phyloP scores from a whole-genome alignment of 495 filamentous ascomycete species.

The Penicillium parvum region DNA sequence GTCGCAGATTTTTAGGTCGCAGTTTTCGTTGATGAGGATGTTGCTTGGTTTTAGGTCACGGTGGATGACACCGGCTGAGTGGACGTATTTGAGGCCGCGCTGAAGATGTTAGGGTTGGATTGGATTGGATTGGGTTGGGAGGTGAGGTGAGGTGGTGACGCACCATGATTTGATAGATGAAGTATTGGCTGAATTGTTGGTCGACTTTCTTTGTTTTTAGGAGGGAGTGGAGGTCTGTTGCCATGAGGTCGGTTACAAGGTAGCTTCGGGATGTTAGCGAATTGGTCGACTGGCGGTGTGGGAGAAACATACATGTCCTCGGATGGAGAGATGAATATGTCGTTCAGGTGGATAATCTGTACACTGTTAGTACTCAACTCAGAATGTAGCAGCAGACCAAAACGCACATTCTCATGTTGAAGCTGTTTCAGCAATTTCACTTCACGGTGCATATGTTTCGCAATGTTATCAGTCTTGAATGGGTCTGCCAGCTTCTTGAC shows the following conservation, averaged over 20 bases:
- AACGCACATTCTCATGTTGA: slow-evolving; percentile 87
- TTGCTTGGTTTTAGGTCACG: slow-evolving; percentile 97
- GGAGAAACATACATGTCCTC: slow-evolving; percentile 80
- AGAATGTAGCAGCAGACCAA: background rate
- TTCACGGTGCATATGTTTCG: slow-evolving; percentile 93
- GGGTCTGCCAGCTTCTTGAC: slow-evolving; percentile 99
- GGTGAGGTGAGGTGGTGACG: background rate
- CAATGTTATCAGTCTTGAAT: slow-evolving; percentile 91
- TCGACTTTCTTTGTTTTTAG: slow-evolving; percentile 90
- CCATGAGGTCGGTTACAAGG: slow-evolving; percentile 95
- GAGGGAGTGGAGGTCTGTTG: slow-evolving; percentile 90
- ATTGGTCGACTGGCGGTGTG: slow-evolving; percentile 16
- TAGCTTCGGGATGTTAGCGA: slow-evolving; percentile 54
- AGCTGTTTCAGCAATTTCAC: slow-evolving; percentile 94
- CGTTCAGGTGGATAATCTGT: slow-evolving; percentile 92
- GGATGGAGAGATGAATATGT: slow-evolving; percentile 98
- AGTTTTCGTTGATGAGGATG: slow-evolving; percentile 98
- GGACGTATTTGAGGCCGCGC: slow-evolving; percentile 97
- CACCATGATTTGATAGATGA: slow-evolving; percentile 97
- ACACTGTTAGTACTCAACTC: slow-evolving; percentile 11
- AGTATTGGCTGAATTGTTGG: slow-evolving; percentile 99
- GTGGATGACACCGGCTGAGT: slow-evolving; percentile 97
- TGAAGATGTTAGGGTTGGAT: slow-evolving; percentile 39
- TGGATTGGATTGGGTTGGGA: background rate
- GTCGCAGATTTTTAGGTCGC: slow-evolving; percentile 98